Percentiles rank a stretch among this genome's conserved stretches.
phyloP scores from a whole-genome alignment of 805 yeast genomes.

The Myxozyma nipponensis region DNA sequence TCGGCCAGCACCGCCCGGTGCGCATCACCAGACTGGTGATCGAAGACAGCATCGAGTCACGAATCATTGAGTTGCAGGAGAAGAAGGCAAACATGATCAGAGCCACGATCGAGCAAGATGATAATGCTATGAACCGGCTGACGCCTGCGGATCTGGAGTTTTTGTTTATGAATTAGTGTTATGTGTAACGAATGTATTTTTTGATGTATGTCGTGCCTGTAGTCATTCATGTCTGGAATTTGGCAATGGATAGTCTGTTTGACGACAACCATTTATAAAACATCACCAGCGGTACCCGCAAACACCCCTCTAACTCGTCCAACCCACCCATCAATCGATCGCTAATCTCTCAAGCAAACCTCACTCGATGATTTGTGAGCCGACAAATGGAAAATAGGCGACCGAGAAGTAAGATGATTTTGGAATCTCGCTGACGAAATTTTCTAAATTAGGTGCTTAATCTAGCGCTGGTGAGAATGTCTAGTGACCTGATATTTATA shows the following conservation, averaged over 20 bases:
- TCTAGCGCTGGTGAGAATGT: neutral
- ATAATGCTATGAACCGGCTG: conserved; percentile 78
- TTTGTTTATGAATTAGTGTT: conserved; percentile 48
- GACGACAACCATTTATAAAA: neutral
- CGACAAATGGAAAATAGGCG: neutral
- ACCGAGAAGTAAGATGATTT: neutral
- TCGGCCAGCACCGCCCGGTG: conserved; percentile 93
- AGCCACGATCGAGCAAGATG: conserved; percentile 92
- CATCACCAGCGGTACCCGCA: neutral
- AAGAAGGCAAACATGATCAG: conserved; percentile 97
- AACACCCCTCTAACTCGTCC: neutral
- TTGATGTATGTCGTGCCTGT: neutral
- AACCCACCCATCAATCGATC: neutral
- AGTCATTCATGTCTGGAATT: neutral
- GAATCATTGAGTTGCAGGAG: conserved; percentile 92
- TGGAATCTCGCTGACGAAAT: neutral
- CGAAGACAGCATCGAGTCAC: conserved; percentile 94
- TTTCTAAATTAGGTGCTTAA: too few species aligned
- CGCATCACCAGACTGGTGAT: conserved; percentile 87
- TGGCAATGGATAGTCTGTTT: neutral
- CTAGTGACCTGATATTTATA: neutral
- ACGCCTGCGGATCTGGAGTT: conserved; percentile 95
- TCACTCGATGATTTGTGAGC: neutral
- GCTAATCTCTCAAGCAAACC: neutral
- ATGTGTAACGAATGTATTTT: neutral